Evolutionary conservation across 345 rosid species (phyloP).

Genomic region (Cardiospermum halicacabum): DNA sequence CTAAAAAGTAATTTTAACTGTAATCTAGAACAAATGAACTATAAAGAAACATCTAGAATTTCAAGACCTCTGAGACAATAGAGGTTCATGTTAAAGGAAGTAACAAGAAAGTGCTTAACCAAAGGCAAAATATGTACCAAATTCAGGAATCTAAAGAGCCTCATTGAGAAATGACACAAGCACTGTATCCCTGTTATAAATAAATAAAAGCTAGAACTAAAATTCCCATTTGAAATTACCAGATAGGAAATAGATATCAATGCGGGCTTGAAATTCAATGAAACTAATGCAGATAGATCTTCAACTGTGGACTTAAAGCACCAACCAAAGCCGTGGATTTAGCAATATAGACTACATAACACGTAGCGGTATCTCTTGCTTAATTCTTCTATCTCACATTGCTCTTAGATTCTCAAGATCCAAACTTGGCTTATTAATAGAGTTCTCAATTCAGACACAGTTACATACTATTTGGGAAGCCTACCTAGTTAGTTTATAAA

Average conservation of each 20-base stretch:
- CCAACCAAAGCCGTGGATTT: not conserved
- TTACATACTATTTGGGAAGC: not conserved
- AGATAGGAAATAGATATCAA: not conserved
- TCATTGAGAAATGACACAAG: not conserved
- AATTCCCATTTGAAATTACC: not conserved
- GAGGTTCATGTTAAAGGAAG: not conserved
- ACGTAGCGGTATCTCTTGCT: not conserved
- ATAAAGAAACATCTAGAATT: not conserved
- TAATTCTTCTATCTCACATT: not conserved
- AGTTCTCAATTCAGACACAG: not conserved
- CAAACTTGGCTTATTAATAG: not conserved
- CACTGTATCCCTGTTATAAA: not conserved
- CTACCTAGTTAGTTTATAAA: not conserved
- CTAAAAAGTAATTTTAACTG: not conserved
- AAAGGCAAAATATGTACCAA: not conserved
- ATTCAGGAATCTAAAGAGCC: not conserved
- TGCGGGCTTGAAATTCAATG: not conserved
- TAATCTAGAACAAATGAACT: not conserved
- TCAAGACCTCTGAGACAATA: not conserved
- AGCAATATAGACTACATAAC: not conserved
- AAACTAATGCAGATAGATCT: not conserved
- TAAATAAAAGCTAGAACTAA: not conserved
- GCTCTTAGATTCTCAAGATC: not conserved
- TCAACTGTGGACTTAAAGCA: not conserved
- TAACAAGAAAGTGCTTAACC: not conserved